A percentile compares a stretch with the other conserved stretches of the same genome.
Evolutionary conservation across 202 grass and related monocot species (phyloP).

Genomic region (Bolboschoenoplectus hybrid): DNA sequence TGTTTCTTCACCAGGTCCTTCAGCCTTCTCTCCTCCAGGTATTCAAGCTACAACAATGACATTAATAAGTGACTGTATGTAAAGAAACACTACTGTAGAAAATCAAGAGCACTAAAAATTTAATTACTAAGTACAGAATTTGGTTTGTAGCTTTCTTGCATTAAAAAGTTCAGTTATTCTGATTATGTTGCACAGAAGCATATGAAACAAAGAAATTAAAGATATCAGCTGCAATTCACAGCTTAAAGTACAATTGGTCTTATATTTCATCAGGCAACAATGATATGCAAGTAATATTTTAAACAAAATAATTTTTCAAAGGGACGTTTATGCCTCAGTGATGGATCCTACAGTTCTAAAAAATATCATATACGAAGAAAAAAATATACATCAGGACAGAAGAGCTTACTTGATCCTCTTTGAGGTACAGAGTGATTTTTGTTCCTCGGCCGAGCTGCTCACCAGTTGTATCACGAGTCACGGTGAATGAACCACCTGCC

Average conservation of each 20-base stretch:
- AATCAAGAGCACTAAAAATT: background rate
- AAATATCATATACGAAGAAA: no score
- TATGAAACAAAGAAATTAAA: no score
- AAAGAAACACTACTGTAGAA: background rate
- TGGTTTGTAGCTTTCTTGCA: no score
- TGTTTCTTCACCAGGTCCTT: constrained; percentile 88
- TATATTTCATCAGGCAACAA: no score
- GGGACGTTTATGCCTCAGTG: no score
- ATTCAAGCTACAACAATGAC: constrained; percentile 57
- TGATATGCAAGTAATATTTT: no score
- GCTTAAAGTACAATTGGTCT: no score
- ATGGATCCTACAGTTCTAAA: no score
- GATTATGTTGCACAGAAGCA: no score
- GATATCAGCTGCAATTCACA: no score
- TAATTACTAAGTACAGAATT: background rate
- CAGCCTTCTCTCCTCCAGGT: constrained; percentile 67
- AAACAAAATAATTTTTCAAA: no score
- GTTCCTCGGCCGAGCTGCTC: constrained; percentile 73
- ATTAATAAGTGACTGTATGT: background rate
- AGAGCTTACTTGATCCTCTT: constrained; percentile 64
- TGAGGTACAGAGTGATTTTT: constrained; percentile 75
- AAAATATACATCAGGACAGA: background rate
- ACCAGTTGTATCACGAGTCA: constrained; percentile 49
- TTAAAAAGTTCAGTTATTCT: no score
- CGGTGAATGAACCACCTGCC: constrained; percentile 74